phyloP scores from a whole-genome alignment of 371 early-diverging fungal species.

The Chytridium lagenaria region DNA sequence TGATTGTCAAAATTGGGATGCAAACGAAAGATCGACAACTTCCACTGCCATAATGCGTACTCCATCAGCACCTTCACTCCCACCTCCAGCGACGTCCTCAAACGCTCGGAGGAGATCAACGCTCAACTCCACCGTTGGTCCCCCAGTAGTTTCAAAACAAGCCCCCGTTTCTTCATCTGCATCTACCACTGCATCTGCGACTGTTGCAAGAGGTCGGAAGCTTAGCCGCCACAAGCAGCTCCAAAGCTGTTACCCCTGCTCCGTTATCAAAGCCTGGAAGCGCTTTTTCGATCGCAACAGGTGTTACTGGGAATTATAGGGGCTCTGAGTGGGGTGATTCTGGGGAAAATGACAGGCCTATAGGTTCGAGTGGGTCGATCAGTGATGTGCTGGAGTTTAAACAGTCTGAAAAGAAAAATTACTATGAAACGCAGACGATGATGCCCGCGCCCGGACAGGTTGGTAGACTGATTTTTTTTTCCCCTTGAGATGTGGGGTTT shows the following conservation, averaged over 20 bases:
- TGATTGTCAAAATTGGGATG: too few species aligned
- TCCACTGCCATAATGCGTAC: too few species aligned
- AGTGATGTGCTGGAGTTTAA: background rate
- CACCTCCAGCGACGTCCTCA: too few species aligned
- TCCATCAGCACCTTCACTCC: too few species aligned
- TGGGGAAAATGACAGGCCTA: background rate
- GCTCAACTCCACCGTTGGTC: too few species aligned
- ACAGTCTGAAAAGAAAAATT: too few species aligned
- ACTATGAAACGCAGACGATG: conserved; percentile 37
- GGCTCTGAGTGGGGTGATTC: background rate
- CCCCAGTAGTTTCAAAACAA: too few species aligned
- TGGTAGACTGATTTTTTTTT: background rate
- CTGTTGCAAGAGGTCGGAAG: too few species aligned
- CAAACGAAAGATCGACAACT: too few species aligned
- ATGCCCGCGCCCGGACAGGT: conserved; percentile 39
- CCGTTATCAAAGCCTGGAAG: conserved; percentile 2
- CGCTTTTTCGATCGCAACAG: background rate
- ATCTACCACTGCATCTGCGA: too few species aligned
- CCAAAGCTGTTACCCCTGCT: background rate
- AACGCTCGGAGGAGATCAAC: too few species aligned
- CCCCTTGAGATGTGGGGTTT: background rate
- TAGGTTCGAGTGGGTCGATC: background rate
- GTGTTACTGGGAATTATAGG: background rate
- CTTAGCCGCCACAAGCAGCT: background rate
- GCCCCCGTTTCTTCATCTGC: too few species aligned